phyloP scores from a whole-genome alignment of 768 basidiomycete genomes.

The Chalciporus chontae region DNA sequence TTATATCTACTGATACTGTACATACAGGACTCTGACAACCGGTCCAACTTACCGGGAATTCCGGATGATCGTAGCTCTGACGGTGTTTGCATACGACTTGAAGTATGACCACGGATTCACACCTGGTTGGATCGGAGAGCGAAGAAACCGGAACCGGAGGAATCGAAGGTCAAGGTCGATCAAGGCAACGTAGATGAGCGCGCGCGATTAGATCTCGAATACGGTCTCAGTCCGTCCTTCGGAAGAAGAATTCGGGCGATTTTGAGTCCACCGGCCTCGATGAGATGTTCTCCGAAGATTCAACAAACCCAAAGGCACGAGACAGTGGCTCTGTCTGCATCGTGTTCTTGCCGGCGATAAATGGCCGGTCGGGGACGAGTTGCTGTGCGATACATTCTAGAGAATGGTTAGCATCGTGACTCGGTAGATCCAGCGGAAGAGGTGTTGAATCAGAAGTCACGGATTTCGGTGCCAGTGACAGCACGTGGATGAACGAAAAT shows the following conservation, averaged over 20 bases:
- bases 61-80: not conserved
- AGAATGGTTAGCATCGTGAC: too few relatives aligned
- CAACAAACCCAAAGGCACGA: not conserved
- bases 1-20: not conserved
- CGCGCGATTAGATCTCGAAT: not conserved
- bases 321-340: not conserved
- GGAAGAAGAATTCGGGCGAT: not conserved
- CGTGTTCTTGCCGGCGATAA: not conserved
- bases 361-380: not conserved
- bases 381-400: not conserved
- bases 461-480: constrained; percentile 12
- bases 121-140: not conserved
- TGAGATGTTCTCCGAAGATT: not conserved
- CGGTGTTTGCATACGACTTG: too few relatives aligned
- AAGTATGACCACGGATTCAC: too few relatives aligned
- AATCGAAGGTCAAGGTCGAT: not conserved
- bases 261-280: not conserved
- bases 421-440: too few relatives aligned
- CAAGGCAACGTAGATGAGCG: not conserved
- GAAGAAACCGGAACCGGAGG: not conserved
- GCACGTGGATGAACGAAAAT: constrained; percentile 28
- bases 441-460: not conserved
- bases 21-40: not conserved
- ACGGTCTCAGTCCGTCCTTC: not conserved
- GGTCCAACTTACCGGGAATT: not conserved